Percentiles rank a stretch among this genome's conserved stretches.
Conservation (phyloP, 73 alveolate species). For the Uronychia setigera region DNA sequence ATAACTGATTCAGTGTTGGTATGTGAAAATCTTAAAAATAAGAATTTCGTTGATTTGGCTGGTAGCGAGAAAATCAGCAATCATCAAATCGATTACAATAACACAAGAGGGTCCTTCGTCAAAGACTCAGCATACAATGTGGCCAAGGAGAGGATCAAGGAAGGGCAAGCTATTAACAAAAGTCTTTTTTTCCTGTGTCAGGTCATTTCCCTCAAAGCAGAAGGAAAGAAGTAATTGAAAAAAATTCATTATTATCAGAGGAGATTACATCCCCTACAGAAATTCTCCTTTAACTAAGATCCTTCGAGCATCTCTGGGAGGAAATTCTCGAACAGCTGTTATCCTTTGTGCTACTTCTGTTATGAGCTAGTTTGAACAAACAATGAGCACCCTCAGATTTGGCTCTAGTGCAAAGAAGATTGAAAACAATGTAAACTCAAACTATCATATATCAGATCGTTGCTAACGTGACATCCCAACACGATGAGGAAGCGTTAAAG, state of each 20-base stretch:
- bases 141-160: constrained; percentile 55
- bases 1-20: constrained; percentile 72
- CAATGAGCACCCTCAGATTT: constrained; percentile 79
- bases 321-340: constrained; percentile 93
- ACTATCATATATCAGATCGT: constrained; percentile 29
- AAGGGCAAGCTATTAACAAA: constrained; percentile 79
- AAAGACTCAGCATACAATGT: constrained; percentile 1
- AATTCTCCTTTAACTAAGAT: constrained; percentile 93
- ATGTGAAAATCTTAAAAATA: not conserved
- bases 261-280: constrained; percentile 91
- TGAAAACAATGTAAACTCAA: constrained; percentile 76
- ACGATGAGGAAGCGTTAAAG: constrained; percentile 28
- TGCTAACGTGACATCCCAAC: constrained; percentile 1
- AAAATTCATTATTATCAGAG: constrained; percentile 14
- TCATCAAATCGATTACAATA: constrained; percentile 36
- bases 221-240: constrained; percentile 53
- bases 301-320: constrained; percentile 93
- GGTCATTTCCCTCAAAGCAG: constrained; percentile 74
- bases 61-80: constrained; percentile 93
- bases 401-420: constrained; percentile 97
- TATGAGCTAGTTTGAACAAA: constrained; percentile 75
- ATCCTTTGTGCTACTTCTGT: constrained; percentile 91
- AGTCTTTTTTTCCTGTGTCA: constrained; percentile 75
- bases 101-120: constrained; percentile 1
- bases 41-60: constrained; percentile 94